These are phyloP conservation scores for Filobasidium wieringae DNA, from an alignment of 768 basidiomycete species.

Conservation along the genomic window DNA sequence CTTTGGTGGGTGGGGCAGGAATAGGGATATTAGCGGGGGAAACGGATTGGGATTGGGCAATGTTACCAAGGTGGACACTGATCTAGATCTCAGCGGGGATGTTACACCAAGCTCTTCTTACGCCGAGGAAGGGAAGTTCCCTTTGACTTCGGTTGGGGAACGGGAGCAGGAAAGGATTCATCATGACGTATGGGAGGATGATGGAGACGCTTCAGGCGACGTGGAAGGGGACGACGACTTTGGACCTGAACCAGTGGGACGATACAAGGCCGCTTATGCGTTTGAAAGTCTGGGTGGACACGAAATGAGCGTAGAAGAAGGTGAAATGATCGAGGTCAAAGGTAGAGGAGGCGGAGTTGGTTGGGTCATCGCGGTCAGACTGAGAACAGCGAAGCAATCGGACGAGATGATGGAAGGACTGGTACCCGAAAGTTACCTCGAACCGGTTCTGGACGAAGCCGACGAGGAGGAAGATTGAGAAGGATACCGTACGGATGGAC, in stretches of 20 bases:
- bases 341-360: conserved; percentile 13
- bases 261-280: conserved; percentile 8
- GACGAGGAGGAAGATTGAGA: too few relatives aligned
- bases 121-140: not conserved
- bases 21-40: not conserved
- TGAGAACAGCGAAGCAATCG: not conserved
- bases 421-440: conserved; percentile 11
- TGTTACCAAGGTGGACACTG: not conserved
- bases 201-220: not conserved
- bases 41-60: not conserved
- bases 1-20: conserved; percentile 3
- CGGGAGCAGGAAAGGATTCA: not conserved
- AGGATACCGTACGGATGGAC: too few relatives aligned
- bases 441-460: too few relatives aligned
- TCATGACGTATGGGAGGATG: not conserved
- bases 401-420: conserved; percentile 8
- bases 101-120: conserved; percentile 1
- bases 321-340: conserved; percentile 1
- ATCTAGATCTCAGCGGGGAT: not conserved
- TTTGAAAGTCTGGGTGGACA: conserved; percentile 9
- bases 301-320: conserved; percentile 13
- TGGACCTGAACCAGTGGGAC: conserved; percentile 6
- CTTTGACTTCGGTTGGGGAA: not conserved
- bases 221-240: not conserved
- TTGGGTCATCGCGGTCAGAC: conserved; percentile 12